Base-by-base conservation (phyloP, 352 stramenopile genomes). In the Peronospora belbahrii region DNA sequence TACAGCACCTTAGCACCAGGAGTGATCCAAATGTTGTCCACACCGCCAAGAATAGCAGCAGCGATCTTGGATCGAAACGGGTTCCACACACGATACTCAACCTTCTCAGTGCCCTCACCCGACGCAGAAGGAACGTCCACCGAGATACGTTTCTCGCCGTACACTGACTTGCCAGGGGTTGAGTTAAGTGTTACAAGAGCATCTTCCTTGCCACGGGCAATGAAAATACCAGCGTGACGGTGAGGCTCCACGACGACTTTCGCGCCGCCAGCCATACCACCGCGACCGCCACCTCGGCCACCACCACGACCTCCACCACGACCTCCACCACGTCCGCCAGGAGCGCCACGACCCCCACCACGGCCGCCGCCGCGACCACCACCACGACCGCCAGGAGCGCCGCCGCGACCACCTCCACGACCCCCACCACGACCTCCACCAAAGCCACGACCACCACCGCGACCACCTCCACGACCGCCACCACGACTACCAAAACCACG, bases 81-180 rank as follows among this genome's bases (percentile, higher is more conserved):
- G 81, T 99, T 99, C 97, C 97, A 99, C 49, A 99, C 95, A 53
- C 97, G 92, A 78, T 99, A 99, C 75, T 99, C 97, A 24, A 98
- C 87, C 85, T 99, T 99, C 56, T 94, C 87, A 0, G 86, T 86
- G 44, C 85, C 83, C 55, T 95, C 86, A 30, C 88, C 79, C 38
- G 78, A 84, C 30, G 90, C 85, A 9, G 85, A 70, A 5, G 94
- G 83, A 27, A 95, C 93, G 45, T 99, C 97, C 2, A 99, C 96
- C 37, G 85, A 98, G 56, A 99, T 98, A 61, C 94, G 82, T 80
- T 99, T 99, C 73, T 99, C 97, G 51, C 96, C 97, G 75, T 99
- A 99, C 27, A 99, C 97, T n/a, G 60, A 88, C 80, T 98, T 98
- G 63, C 96, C 96, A 20, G 97, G 97, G 19, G 96, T 98, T 53